Evolutionary conservation across 768 basidiomycete genomes (phyloP).

Genomic region (Leccinum uliginosum): DNA sequence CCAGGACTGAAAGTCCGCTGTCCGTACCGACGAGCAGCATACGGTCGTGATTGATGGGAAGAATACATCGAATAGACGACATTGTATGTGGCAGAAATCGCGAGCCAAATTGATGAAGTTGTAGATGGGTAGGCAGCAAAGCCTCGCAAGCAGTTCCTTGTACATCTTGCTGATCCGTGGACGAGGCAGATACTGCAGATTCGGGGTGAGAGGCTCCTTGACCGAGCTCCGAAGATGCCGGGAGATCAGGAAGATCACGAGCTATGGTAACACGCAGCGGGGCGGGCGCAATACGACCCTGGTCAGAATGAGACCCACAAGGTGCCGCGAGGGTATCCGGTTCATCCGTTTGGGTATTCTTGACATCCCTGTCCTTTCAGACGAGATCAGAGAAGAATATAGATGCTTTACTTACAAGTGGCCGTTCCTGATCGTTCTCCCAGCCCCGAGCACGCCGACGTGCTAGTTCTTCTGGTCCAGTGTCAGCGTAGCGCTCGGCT

Average conservation of each 20-base stretch:
- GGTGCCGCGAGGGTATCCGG: neutral
- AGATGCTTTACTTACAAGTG: conserved; percentile 13
- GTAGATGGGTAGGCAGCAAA: conserved; percentile 59
- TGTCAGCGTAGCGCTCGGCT: conserved; percentile 73
- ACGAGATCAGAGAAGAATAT: neutral
- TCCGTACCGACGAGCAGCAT: conserved; percentile 78
- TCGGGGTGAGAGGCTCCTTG: conserved; percentile 3
- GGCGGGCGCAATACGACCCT: conserved; percentile 7
- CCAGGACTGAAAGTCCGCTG: conserved; percentile 74
- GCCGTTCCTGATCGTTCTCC: conserved; percentile 42
- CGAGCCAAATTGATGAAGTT: conserved; percentile 76
- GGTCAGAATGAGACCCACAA: conserved; percentile 6
- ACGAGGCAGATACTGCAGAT: conserved; percentile 11
- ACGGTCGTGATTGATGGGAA: conserved; percentile 62
- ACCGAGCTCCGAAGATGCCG: conserved; percentile 10
- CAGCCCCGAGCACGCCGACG: conserved; percentile 67
- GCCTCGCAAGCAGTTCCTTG: conserved; percentile 43
- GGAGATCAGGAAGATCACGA: conserved; percentile 27
- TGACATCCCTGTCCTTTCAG: conserved; percentile 3
- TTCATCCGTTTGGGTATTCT: conserved; percentile 17
- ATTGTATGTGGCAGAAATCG: conserved; percentile 80
- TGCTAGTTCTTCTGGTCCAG: conserved; percentile 52
- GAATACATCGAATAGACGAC: conserved; percentile 67
- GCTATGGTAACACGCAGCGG: conserved; percentile 45
- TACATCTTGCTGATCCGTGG: conserved; percentile 32